Base-by-base conservation (phyloP, 805 yeast genomes). In the Yarrowia porcina region DNA sequence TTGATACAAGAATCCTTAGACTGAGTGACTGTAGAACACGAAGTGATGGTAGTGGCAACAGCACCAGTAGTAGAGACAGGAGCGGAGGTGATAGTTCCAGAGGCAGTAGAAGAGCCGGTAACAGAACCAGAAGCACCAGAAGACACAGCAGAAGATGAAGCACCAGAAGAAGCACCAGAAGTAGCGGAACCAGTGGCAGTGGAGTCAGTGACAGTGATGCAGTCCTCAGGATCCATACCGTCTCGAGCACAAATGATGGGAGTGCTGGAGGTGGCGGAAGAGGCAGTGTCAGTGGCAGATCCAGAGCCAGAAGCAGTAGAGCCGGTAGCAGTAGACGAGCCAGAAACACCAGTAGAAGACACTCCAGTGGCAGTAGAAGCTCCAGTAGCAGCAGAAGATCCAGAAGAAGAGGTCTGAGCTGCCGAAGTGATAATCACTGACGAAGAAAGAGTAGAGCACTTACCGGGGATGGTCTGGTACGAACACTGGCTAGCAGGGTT, bases 401-500 rank as follows among this genome's bases (percentile, higher is more conserved):
- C 28, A 25, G 8, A 4, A 25, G 28, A 25, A 25, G 28, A 25
- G 0, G 32, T 27, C 33, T 36, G 38, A 13, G 39, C 52, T 2
- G 61, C 42, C 4, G 47, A 25, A 13, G 49, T 61, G 36, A 50
- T 57, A 13, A 47, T 32, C 4, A 47, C 54, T 8, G 54, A 20
- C 18, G 44, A 30, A 28, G 38, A 30, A 8, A 32, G 38, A 15
- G 54, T 47, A 11, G 13, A n/a, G 10, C 54, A 47, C 20, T 20
- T 15, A 3, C 54, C 54, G 3, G 54, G 2, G 6, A 47, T 47
- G 38, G 54, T 47, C 54, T 47, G 54, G 54, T 52, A 33, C 12
- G 8, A 3, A 15, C 61, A 54, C n/a, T 27, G 12, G 7, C n/a
- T 28, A 13, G 27, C 8, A 13, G 61, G 20, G 6, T 18, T 10